These are phyloP conservation scores for Aspergillus hortae DNA, from an alignment of 2,329 filamentous ascomycete genomes.

Conservation along the genomic window DNA sequence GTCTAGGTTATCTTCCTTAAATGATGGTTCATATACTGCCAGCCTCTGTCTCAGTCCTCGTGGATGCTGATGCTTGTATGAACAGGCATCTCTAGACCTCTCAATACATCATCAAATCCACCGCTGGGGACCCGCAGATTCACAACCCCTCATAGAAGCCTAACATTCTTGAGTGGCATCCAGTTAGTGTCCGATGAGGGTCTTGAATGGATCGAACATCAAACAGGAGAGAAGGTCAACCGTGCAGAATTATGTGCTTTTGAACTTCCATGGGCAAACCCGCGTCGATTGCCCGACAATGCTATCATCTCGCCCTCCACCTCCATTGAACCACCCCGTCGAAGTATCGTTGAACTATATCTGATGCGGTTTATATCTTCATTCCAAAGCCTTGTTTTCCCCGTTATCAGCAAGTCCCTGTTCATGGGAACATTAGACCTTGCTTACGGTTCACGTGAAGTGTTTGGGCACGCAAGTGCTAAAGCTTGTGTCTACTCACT, in stretches of 20 bases:
- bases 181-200: slow-evolving; percentile 2
- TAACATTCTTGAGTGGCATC: not conserved
- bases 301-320: not conserved
- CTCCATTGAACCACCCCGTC: not conserved
- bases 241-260: slow-evolving; percentile 1
- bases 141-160: not conserved
- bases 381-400: slow-evolving; percentile 10
- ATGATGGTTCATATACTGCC: too few relatives aligned
- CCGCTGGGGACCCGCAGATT: not conserved
- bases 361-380: slow-evolving; percentile 7
- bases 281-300: not conserved
- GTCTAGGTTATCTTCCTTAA: too few relatives aligned
- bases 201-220: slow-evolving; percentile 4
- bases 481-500: slow-evolving; percentile 11
- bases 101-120: not conserved
- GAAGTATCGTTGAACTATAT: slow-evolving; percentile 2
- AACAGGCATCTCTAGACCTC: too few relatives aligned
- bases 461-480: slow-evolving; percentile 6
- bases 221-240: slow-evolving; percentile 2
- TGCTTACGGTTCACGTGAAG: slow-evolving; percentile 2
- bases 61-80: too few relatives aligned
- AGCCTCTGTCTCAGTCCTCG: too few relatives aligned
- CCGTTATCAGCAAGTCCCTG: slow-evolving; percentile 10
- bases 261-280: slow-evolving; percentile 1
- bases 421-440: slow-evolving; percentile 10